Evolutionary conservation across 495 filamentous ascomycete species (phyloP).

Genomic region (Tuber calosporum): DNA sequence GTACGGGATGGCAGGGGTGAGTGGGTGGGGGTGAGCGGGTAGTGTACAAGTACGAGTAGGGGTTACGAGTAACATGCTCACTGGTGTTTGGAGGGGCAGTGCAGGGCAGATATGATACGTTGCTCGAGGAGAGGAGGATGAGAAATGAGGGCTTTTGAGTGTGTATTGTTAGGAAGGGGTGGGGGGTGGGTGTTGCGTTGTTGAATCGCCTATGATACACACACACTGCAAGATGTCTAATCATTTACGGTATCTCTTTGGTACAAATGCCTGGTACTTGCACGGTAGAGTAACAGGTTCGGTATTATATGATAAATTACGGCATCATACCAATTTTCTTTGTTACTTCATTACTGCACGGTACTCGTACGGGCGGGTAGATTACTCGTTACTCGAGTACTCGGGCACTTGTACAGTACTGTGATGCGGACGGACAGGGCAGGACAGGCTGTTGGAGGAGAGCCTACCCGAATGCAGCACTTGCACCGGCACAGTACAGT

Average conservation of each 20-base stretch:
- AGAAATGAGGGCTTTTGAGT: background rate
- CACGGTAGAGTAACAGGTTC: too few species aligned
- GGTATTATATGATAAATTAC: too few species aligned
- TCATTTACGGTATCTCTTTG: too few species aligned
- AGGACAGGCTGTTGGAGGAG: background rate
- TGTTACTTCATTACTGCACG: too few species aligned
- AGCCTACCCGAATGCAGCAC: background rate
- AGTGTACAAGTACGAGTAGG: background rate
- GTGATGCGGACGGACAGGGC: background rate
- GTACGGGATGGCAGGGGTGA: background rate
- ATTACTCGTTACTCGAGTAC: too few species aligned
- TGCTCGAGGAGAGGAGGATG: background rate
- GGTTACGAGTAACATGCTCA: background rate
- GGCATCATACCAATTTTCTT: too few species aligned
- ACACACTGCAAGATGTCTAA: too few species aligned
- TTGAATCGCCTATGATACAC: too few species aligned
- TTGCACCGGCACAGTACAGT: too few species aligned
- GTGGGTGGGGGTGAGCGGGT: background rate
- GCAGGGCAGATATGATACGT: background rate
- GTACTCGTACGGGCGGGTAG: too few species aligned
- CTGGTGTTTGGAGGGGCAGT: background rate
- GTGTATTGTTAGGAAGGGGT: background rate
- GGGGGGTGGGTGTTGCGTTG: background rate
- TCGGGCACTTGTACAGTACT: background rate
- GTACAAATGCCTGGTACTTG: too few species aligned